phyloP scores from a whole-genome alignment of 176 grass and related monocot genomes.

The Avena atlantica region DNA sequence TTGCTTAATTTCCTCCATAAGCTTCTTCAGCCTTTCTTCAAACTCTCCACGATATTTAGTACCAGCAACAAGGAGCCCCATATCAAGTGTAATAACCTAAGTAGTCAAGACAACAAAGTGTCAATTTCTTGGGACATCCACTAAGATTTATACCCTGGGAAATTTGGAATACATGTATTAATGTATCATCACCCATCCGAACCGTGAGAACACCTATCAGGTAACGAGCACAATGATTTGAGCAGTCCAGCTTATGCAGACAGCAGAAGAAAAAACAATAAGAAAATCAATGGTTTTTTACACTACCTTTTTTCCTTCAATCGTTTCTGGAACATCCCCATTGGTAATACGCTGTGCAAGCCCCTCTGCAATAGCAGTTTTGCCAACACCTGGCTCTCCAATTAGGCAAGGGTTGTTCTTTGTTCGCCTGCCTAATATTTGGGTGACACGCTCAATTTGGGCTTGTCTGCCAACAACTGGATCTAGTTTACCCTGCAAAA shows the following conservation, averaged over 20 bases:
- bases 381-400: constrained; percentile 96
- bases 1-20: constrained; percentile 99
- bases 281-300: constrained; percentile 1
- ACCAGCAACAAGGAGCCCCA: constrained; percentile 99
- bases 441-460: constrained; percentile 96
- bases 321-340: constrained; percentile 97
- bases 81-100: constrained; percentile 99
- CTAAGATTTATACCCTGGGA: background rate
- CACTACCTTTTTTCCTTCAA: constrained; percentile 95
- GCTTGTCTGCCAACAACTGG: constrained; percentile 85
- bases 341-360: constrained; percentile 89
- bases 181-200: background rate
- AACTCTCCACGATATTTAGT: constrained; percentile 99
- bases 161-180: constrained; percentile 8
- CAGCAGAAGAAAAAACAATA: background rate
- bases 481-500: constrained; percentile 88
- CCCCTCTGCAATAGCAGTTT: constrained; percentile 95
- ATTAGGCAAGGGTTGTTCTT: constrained; percentile 99
- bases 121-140: constrained; percentile 35
- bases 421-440: constrained; percentile 93
- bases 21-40: constrained; percentile 97
- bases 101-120: background rate
- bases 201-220: background rate
- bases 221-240: constrained; percentile 12
- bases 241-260: background rate